Conservation (phyloP, 2,329 filamentous ascomycete species). For the Chaetomiaceae sp. region DNA sequence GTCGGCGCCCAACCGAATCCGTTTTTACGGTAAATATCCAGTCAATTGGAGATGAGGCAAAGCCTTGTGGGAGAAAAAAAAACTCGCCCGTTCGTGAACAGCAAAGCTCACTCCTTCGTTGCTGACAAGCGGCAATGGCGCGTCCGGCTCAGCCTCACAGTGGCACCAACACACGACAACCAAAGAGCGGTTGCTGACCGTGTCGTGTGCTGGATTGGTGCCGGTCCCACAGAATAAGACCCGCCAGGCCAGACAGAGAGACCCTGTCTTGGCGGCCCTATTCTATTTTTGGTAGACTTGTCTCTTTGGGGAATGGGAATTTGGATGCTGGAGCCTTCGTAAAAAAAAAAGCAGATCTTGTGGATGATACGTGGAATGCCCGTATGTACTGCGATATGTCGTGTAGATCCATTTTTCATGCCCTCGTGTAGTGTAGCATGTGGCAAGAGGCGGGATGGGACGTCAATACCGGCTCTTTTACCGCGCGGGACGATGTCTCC, state of each 20-base stretch:
- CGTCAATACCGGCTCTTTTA: conserved; percentile 3
- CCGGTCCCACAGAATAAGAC: neutral
- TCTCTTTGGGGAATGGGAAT: neutral
- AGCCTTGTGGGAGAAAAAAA: neutral
- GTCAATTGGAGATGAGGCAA: neutral
- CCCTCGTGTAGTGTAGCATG: conserved; percentile 2
- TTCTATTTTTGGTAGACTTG: conserved; percentile 11
- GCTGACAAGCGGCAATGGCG: neutral
- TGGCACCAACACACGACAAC: neutral
- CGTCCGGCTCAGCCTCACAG: neutral
- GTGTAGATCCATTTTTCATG: neutral
- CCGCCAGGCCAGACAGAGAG: neutral
- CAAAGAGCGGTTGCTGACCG: neutral
- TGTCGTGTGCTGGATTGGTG: neutral
- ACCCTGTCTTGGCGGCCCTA: conserved; percentile 4
- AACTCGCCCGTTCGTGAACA: neutral
- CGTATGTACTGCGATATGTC: neutral
- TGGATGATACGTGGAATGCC: neutral
- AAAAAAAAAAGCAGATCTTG: neutral
- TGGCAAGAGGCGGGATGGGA: conserved; percentile 6
- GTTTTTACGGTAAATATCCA: too few relatives aligned
- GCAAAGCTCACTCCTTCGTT: neutral
- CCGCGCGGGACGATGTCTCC: conserved; percentile 1
- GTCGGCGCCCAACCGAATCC: too few relatives aligned
- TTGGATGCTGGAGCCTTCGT: conserved; percentile 3